These are phyloP conservation scores for Boletus insuetus DNA, from an alignment of 768 basidiomycete species.

Conservation along the genomic window DNA sequence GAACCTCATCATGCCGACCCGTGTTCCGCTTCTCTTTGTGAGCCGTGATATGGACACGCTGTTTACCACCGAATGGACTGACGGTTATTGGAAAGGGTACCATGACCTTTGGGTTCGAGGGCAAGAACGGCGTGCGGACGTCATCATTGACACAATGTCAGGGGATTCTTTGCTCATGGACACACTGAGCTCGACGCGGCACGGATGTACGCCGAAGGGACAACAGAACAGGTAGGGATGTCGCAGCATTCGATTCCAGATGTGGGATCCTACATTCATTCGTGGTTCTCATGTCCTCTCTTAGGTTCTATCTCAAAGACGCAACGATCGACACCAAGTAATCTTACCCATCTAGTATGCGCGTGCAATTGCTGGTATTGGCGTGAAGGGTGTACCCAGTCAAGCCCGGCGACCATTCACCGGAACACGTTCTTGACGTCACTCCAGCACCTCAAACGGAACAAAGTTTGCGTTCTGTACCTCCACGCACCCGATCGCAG, in stretches of 20 bases:
- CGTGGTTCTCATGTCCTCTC: neutral
- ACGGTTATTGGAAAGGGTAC: constrained; percentile 37
- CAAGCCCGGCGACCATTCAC: constrained; percentile 41
- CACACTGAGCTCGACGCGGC: constrained; percentile 51
- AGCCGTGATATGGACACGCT: neutral
- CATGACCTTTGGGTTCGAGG: constrained; percentile 43
- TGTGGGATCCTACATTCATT: neutral
- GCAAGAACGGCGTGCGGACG: constrained; percentile 41
- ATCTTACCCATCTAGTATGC: neutral
- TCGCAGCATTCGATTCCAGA: neutral
- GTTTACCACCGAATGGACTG: neutral
- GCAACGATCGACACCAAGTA: constrained; percentile 51
- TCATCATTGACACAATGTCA: constrained; percentile 37
- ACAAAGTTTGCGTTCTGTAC: constrained; percentile 52
- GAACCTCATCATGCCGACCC: constrained; percentile 24
- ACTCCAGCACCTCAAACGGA: constrained; percentile 41
- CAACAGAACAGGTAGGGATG: constrained; percentile 47
- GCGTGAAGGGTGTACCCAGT: constrained; percentile 38
- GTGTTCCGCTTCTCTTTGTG: constrained; percentile 27
- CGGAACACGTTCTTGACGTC: constrained; percentile 46
- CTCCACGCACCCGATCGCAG: constrained; percentile 60
- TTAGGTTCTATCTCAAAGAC: constrained; percentile 38
- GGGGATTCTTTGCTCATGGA: constrained; percentile 40
- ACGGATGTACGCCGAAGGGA: constrained; percentile 48
- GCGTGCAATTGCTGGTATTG: neutral